Evolutionary conservation across 1,284 basidiomycete genomes (phyloP), one percentile per base, ranked within the genome.

Genomic region (Meripilus lineatus): DNA sequence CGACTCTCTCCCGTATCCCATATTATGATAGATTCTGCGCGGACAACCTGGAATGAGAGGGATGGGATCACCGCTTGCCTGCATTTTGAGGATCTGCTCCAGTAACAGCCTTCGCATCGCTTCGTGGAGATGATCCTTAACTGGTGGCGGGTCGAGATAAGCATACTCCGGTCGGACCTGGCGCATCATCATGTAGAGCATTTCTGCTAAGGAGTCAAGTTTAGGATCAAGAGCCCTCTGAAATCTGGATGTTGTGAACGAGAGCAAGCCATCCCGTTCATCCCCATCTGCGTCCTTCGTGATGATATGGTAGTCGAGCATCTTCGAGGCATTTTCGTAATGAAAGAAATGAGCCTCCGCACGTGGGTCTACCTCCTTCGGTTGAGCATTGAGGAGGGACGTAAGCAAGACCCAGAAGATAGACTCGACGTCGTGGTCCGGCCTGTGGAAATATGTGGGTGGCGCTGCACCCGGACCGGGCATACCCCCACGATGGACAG

Each of bases 391-490:
- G 15, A 45, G 5, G 6, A 32, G 7, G 17, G 18, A 5, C 15
- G n/a, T 11, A 6, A 34, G n/a, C 4, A 45, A 15, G n/a, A 32
- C 25, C 44, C 44, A 45, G 44, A 40, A 45, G 8, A 28, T 14
- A 10, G 44, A 40, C 32, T 45, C 44, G 11, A 45, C 44, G 20
- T 45, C 44, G 32, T 45, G 38, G 38, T 45, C 44, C 4, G 44
- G 38, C n/a, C 44, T 18, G 38, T 45, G 44, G n/a, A 10, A n/a
- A 23, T 23, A 45, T 5, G 39, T n/a, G 6, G 17, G 14, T 28
- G 8, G 32, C 3, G 17, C 8, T 23, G 13, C 5, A 11, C n/a
- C n/a, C n/a, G n/a, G n/a, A n/a, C n/a, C n/a, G n/a, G n/a, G n/a
- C n/a, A n/a, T n/a, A n/a, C n/a, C n/a, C n/a, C 37, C 37, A 18